Evolutionary conservation across 164 flowering plant genomes (phyloP), one percentile per base, ranked within the genome.

Genomic region (Macadamia tetraphylla): DNA sequence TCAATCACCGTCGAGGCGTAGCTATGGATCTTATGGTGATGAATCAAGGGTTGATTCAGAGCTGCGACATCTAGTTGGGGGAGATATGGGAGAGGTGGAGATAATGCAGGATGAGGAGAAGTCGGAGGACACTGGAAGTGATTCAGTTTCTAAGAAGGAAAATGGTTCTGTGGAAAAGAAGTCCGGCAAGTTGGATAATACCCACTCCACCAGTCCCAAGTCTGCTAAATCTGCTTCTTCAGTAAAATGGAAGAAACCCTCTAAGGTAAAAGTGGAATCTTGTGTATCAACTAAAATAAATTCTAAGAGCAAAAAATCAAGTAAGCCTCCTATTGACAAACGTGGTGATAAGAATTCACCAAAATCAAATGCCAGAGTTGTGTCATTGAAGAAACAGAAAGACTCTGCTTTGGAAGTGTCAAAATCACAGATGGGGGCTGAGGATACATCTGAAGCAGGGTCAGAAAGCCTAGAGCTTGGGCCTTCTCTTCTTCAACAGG

Each of bases 11-110:
- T 87, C 93, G 1, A 83, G 94, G 79, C 77, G 64, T 15, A 91
- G 97, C 67, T 88, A 80, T 82, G 84, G 81, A 60, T 91, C 94
- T 1, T 81, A 86, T 71, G 94, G 89, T 46, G 90, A 83, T 17
- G 94, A 89, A 74, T 91, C 97, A 31, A 83, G 90, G 80, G 84
- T 91, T 73, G 97, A 91, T 80, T 89, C 89, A 0, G 97, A 91
- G 79, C 76, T 88, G 73, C 82, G 86, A 23, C 92, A 91, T 77
- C 91, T 91, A 68, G 94, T 85, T 17, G 94, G 91, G 57, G 97
- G 91, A 58, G 91, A 85, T 77, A 85, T 79, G 85, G 85, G 78
- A 62, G 92, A 83, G 68, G 73, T 84, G 70, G 94, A 87, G 81
- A 87, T 88, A 63, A 83, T 85, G 76, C 78, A 82, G 71, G 81